These are phyloP conservation scores for Phaeosphaeriaceae sp. DNA, from an alignment of 2,329 filamentous ascomycete genomes.

Conservation along the genomic window DNA sequence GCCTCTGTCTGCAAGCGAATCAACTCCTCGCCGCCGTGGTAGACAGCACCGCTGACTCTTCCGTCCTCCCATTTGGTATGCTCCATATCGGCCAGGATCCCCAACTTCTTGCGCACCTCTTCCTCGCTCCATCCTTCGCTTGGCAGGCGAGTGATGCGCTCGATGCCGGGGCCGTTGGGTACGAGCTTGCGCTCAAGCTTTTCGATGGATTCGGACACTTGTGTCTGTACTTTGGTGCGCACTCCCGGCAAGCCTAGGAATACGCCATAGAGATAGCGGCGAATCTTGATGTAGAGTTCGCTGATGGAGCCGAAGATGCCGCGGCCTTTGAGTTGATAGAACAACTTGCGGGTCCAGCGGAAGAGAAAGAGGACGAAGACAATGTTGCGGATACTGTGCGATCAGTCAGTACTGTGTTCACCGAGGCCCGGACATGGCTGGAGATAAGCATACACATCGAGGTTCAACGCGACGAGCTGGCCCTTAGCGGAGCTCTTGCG, in stretches of 20 bases:
- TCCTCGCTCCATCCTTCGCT: constrained; percentile 84
- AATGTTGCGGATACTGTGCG: constrained; percentile 76
- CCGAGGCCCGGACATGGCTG: neutral
- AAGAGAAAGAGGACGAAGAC: constrained; percentile 89
- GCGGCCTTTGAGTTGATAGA: constrained; percentile 87
- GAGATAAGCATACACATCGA: constrained; percentile 70
- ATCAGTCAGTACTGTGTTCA: neutral
- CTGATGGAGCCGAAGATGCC: constrained; percentile 80
- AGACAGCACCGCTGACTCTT: constrained; percentile 91
- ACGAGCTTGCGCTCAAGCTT: constrained; percentile 88
- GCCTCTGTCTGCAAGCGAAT: constrained; percentile 88
- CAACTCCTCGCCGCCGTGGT: constrained; percentile 87
- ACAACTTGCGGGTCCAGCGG: constrained; percentile 78
- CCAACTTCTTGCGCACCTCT: constrained; percentile 79
- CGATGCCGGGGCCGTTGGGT: constrained; percentile 72
- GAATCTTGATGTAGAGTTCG: constrained; percentile 75
- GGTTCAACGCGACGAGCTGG: constrained; percentile 65
- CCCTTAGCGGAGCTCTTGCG: constrained; percentile 64
- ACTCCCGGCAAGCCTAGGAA: constrained; percentile 89
- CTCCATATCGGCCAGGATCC: constrained; percentile 81
- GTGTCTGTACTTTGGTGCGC: constrained; percentile 81
- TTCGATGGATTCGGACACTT: constrained; percentile 78
- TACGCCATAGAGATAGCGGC: constrained; percentile 79
- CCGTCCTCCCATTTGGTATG: constrained; percentile 98
- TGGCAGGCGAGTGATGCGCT: constrained; percentile 77